Percentiles rank a stretch among this genome's conserved stretches.
Conservation (phyloP, 768 basidiomycete species). For the Lactifluus echinatus region DNA sequence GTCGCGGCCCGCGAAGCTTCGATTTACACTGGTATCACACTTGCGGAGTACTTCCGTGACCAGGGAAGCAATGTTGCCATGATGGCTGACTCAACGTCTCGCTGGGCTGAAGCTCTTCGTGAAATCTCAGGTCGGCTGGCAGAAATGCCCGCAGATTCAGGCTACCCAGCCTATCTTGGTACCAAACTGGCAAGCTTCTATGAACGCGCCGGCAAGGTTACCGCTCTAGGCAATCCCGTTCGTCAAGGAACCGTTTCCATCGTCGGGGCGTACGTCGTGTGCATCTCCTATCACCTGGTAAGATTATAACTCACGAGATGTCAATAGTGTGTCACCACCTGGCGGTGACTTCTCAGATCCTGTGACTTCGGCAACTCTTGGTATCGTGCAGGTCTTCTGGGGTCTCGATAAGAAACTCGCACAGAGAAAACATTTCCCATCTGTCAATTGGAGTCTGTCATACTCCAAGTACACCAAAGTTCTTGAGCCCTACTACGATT, state of each 20-base stretch:
- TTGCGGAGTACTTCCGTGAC: slow-evolving; percentile 99
- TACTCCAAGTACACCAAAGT: slow-evolving; percentile 98
- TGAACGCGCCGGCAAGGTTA: slow-evolving; percentile 95
- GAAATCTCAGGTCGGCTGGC: slow-evolving; percentile 99
- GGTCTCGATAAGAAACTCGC: slow-evolving; percentile 99
- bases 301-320: not conserved
- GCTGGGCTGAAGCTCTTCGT: slow-evolving; percentile 98
- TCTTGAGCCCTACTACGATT: slow-evolving; percentile 87
- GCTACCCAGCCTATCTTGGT: slow-evolving; percentile 94
- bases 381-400: slow-evolving; percentile 99
- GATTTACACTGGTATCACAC: slow-evolving; percentile 98
- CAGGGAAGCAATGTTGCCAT: slow-evolving; percentile 96
- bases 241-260: slow-evolving; percentile 94
- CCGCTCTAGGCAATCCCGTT: slow-evolving; percentile 80
- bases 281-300: not conserved
- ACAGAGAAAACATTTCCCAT: slow-evolving; percentile 98
- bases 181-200: slow-evolving; percentile 98
- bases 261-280: slow-evolving; percentile 83
- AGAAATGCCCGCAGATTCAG: slow-evolving; percentile 99
- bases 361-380: slow-evolving; percentile 92
- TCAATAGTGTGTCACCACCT: slow-evolving; percentile 83
- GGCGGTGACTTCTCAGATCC: slow-evolving; percentile 99
- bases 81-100: slow-evolving; percentile 99
- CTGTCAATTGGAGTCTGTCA: slow-evolving; percentile 99
- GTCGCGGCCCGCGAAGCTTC: slow-evolving; percentile 99